These are phyloP conservation scores for Cercospora sp. DNA, from an alignment of 2,329 filamentous ascomycete genomes.

Conservation along the genomic window DNA sequence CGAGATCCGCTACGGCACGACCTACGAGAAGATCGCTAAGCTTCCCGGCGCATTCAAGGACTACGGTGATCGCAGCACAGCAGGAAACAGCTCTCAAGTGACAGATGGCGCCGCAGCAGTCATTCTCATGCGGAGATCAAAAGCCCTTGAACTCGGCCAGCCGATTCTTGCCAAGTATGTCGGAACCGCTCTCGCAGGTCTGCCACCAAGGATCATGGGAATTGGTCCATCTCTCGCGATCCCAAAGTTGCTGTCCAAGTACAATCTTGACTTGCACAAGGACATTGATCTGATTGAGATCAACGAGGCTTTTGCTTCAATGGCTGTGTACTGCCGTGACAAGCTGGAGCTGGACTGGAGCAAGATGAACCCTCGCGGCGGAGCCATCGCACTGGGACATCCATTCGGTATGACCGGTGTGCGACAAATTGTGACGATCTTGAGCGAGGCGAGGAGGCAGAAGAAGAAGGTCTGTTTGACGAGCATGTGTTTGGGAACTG, in stretches of 20 bases:
- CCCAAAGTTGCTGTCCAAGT: conserved; percentile 66
- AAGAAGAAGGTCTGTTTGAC: conserved; percentile 76
- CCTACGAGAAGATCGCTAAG: conserved; percentile 64
- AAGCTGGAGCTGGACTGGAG: conserved; percentile 67
- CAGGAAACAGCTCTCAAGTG: conserved; percentile 81
- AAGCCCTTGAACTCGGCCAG: conserved; percentile 65
- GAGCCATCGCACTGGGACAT: conserved; percentile 81
- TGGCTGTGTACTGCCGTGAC: conserved; percentile 68
- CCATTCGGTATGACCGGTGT: conserved; percentile 85
- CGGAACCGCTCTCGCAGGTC: conserved; percentile 58
- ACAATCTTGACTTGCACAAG: conserved; percentile 34
- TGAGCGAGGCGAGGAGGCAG: conserved; percentile 65
- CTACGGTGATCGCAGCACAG: conserved; percentile 69
- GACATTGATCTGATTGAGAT: conserved; percentile 88
- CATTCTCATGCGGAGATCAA: conserved; percentile 79
- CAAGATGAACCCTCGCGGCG: conserved; percentile 84
- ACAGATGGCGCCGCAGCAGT: conserved; percentile 84
- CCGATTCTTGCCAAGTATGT: conserved; percentile 81
- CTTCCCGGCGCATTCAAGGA: conserved; percentile 81
- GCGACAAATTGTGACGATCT: conserved; percentile 72
- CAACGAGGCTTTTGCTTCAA: conserved; percentile 73
- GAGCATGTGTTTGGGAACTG: conserved; percentile 71
- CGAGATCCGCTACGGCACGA: conserved; percentile 65
- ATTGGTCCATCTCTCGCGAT: conserved; percentile 83
- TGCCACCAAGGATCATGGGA: conserved; percentile 84